phyloP scores from a whole-genome alignment of 345 rosid species.

The Turnera subulata region DNA sequence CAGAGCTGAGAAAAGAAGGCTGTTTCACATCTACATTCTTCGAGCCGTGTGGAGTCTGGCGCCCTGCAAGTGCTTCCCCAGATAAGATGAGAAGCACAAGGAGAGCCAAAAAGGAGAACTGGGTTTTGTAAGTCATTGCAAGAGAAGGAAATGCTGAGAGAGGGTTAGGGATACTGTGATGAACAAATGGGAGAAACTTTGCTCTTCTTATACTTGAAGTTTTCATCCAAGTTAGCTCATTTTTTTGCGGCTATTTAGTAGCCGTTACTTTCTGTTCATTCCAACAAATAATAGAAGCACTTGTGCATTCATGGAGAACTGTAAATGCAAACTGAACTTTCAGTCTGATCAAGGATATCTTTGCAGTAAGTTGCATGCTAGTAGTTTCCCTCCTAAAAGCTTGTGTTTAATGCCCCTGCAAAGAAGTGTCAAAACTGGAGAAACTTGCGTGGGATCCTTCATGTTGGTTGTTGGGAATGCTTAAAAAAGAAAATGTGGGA shows the following conservation, averaged over 20 bases:
- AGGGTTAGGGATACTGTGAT: conserved; percentile 2
- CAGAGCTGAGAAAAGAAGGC: conserved; percentile 46
- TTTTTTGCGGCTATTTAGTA: conserved; percentile 30
- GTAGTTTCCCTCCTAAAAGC: too few relatives aligned
- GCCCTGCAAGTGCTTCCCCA: conserved; percentile 40
- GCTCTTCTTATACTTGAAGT: conserved; percentile 20
- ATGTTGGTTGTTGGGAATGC: too few relatives aligned
- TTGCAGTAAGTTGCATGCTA: too few relatives aligned
- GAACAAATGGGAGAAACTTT: conserved; percentile 3
- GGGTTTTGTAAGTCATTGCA: conserved; percentile 33
- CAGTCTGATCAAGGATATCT: too few relatives aligned
- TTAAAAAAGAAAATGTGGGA: too few relatives aligned
- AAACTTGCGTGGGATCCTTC: too few relatives aligned
- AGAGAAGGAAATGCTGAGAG: background rate
- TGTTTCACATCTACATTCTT: conserved; percentile 46
- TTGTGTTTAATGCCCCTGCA: too few relatives aligned
- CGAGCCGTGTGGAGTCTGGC: conserved; percentile 32
- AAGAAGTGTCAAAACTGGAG: too few relatives aligned
- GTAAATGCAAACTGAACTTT: too few relatives aligned
- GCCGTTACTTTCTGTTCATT: background rate
- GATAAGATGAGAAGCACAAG: conserved; percentile 32
- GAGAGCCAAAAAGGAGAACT: conserved; percentile 20
- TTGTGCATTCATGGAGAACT: too few relatives aligned
- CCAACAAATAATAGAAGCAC: too few relatives aligned
- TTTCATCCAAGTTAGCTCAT: conserved; percentile 23